Percentiles rank a stretch among this genome's conserved stretches.
Conservation (phyloP, 2,329 filamentous ascomycete species). For the Epichloe coenophiala region DNA sequence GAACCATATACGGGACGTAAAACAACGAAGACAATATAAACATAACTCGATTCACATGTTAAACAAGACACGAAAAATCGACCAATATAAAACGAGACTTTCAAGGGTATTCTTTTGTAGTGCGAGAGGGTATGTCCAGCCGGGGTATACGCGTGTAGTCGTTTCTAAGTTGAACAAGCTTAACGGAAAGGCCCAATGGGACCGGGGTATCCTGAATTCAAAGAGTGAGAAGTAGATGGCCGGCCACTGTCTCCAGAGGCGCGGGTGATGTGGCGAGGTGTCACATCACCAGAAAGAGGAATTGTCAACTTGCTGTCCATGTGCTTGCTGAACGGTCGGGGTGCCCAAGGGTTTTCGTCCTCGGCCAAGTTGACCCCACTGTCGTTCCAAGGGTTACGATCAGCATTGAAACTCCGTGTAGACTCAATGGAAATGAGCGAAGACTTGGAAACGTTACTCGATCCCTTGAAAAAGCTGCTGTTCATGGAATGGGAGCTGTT, state of each 20-base stretch:
- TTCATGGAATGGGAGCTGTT: slow-evolving; percentile 79
- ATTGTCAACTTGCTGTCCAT: slow-evolving; percentile 49
- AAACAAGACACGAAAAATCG: background rate
- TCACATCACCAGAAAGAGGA: slow-evolving; percentile 65
- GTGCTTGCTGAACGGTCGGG: slow-evolving; percentile 51
- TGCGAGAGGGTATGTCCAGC: slow-evolving; percentile 53
- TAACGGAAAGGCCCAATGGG: slow-evolving; percentile 85
- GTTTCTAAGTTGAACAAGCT: slow-evolving; percentile 36
- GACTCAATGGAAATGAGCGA: slow-evolving; percentile 94
- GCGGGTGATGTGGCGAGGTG: slow-evolving; percentile 70
- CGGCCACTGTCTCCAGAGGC: slow-evolving; percentile 83
- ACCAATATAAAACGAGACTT: slow-evolving; percentile 10
- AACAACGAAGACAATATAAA: slow-evolving; percentile 6
- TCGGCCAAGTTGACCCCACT: slow-evolving; percentile 89
- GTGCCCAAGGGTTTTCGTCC: slow-evolving; percentile 59
- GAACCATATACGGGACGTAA: slow-evolving; percentile 3
- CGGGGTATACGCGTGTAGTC: slow-evolving; percentile 42
- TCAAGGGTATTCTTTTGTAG: slow-evolving; percentile 42
- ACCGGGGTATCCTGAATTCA: slow-evolving; percentile 89
- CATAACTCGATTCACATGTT: slow-evolving; percentile 4
- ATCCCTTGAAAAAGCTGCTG: slow-evolving; percentile 82
- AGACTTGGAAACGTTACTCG: slow-evolving; percentile 80
- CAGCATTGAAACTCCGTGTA: slow-evolving; percentile 75
- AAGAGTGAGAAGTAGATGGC: slow-evolving; percentile 89
- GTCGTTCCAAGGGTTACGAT: slow-evolving; percentile 96